Base-by-base conservation (phyloP, 495 filamentous ascomycete species). In the Neurospora tetraspora region DNA sequence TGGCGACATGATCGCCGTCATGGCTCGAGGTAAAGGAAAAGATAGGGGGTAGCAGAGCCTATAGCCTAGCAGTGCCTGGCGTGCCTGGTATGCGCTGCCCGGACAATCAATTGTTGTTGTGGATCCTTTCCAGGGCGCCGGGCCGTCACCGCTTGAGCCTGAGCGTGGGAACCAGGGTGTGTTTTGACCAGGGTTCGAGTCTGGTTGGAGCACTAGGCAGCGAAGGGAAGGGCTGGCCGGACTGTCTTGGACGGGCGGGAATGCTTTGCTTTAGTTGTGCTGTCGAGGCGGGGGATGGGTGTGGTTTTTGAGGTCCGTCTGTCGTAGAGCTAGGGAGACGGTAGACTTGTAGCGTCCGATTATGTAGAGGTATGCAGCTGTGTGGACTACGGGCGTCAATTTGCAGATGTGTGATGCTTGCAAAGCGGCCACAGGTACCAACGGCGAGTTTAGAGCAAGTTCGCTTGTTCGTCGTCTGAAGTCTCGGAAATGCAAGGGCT, bases 1-100 rank as follows among this genome's bases (percentile, higher is more conserved):
- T 74, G 88, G 82, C 81, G 90, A 86, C 86, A 89, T 88, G 80
- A 85, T 84, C 75, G 85, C 82, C 75, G 86, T 85, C 87, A 88
- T 87, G 77, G 79, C 75, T 72, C 69, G 65, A 65, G 53, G 53
- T 6, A 65, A 34, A 65, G 53, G 27, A 65, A 65, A 65, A 65
- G 53, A 65, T 65, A 65, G 53, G 53, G 53, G 53, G 23, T 34
- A 65, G 53, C 53, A 65, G 27, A 65, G 53, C 53, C 53, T 65
- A 65, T 65, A 65, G 53, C 27, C 53, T 34, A 65, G 53, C 53
- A 65, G 53, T 65, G 53, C 14, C 53, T 65, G 27, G 53, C 53
- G 27, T 65, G 53, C 53, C 27, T 65, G 27, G 53, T 18, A 65
- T 65, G 53, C 53, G 53, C 53, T 34, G 53, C 53, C 53, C 53